Conservation (phyloP, 768 basidiomycete species). For the Calocybe cyanea region DNA sequence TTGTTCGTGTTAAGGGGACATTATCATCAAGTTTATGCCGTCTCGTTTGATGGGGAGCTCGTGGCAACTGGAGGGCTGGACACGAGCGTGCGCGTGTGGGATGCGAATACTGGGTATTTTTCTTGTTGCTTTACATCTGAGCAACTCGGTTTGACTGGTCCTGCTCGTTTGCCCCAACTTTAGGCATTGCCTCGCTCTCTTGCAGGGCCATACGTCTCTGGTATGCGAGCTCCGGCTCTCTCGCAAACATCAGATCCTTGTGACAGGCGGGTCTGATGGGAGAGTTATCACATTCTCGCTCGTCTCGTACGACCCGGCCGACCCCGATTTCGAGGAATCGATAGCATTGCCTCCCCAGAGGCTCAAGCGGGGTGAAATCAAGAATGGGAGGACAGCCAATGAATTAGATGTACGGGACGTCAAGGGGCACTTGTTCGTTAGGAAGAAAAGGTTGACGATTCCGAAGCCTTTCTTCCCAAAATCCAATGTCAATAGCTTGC, state of each 20-base stretch:
- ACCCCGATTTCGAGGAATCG: neutral
- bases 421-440: too few relatives aligned
- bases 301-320: slow-evolving; percentile 10
- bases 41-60: slow-evolving; percentile 82
- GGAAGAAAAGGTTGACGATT: too few relatives aligned
- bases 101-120: slow-evolving; percentile 72
- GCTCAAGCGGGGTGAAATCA: too few relatives aligned
- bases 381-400: too few relatives aligned
- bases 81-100: slow-evolving; percentile 92
- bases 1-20: slow-evolving; percentile 80
- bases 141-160: too few relatives aligned
- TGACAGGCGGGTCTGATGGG: slow-evolving; percentile 87
- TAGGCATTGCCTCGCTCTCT: slow-evolving; percentile 77
- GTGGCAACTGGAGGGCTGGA: slow-evolving; percentile 89
- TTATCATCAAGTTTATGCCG: slow-evolving; percentile 84
- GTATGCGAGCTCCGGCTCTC: slow-evolving; percentile 88
- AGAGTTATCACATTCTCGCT: slow-evolving; percentile 49
- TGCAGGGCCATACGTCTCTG: slow-evolving; percentile 89
- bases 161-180: too few relatives aligned
- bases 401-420: too few relatives aligned
- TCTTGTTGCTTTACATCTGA: neutral
- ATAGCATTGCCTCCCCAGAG: neutral
- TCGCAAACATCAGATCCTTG: slow-evolving; percentile 47
- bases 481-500: neutral
- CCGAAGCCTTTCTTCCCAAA: too few relatives aligned